A percentile compares a stretch with the other conserved stretches of the same genome.
phyloP scores from a whole-genome alignment of 192 early-diverging fungal species.

The Linnemannia schmuckeri region DNA sequence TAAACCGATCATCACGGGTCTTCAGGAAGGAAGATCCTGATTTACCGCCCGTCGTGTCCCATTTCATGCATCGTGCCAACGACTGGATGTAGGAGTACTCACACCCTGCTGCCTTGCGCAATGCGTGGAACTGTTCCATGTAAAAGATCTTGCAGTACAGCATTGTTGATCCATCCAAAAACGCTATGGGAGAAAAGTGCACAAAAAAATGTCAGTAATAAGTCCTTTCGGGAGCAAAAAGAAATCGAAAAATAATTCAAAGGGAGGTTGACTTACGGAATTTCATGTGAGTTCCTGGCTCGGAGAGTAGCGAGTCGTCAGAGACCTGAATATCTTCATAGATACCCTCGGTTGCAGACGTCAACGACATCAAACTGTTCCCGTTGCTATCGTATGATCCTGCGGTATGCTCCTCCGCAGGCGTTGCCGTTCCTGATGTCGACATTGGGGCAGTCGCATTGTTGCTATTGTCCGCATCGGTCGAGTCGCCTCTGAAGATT shows the following conservation, averaged over 20 bases:
- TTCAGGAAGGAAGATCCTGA: constrained; percentile 93
- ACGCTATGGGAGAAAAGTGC: constrained; percentile 56
- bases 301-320: constrained; percentile 76
- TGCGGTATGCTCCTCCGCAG: constrained; percentile 35
- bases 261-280: constrained; percentile 67
- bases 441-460: constrained; percentile 49
- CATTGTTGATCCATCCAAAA: constrained; percentile 80
- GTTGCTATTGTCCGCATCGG: constrained; percentile 33
- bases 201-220: not conserved
- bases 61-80: constrained; percentile 87
- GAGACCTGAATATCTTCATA: constrained; percentile 59
- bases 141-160: constrained; percentile 93
- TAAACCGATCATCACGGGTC: constrained; percentile 90
- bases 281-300: constrained; percentile 81
- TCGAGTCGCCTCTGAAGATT: constrained; percentile 22
- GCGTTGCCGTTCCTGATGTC: constrained; percentile 31
- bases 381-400: constrained; percentile 32
- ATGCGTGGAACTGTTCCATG: constrained; percentile 92
- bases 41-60: constrained; percentile 90
- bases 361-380: not conserved
- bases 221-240: not conserved
- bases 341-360: constrained; percentile 25
- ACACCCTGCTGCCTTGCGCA: constrained; percentile 87
- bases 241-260: not conserved
- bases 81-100: constrained; percentile 89